Base-by-base conservation (phyloP, 306 rosid species). In the Cucurbita argyrosperma region DNA sequence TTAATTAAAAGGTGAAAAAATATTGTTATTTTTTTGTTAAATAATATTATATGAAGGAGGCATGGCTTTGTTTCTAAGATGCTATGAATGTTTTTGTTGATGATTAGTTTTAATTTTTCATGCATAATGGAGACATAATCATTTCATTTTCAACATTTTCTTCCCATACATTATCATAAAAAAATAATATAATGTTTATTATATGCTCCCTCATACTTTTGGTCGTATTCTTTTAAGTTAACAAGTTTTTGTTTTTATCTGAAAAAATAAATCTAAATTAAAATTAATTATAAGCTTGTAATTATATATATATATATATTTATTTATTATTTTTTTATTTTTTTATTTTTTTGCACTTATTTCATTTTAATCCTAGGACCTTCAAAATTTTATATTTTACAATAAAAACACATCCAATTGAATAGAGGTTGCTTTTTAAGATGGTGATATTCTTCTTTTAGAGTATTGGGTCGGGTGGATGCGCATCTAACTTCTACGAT, bases 51-150 rank as follows among this genome's bases (percentile, higher is more conserved):
- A 67, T 49, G 71, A 51, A 23, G 56, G 74, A 49, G 39, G 74
- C 74, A 69, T 69, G 74, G 23, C 23, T 49, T 69, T 47, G 58
- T 47, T 69, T 69, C 74, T 69, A 69, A 69, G 74, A 69, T 49
- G 74, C 13, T 49, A 69, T 69, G 56, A 69, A 69, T 69, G 74
- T 46, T 69, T 69, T 69, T 69, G 74, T 69, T 7, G 57, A 49
- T 69, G 71, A 69, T 69, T 69, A 49, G 74, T 69, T 69, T 69
- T 49, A 18, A 64, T 64, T 64, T 69, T 69, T 69, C 74, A 69
- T 69, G 74, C 74, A 69, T 69, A 47, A 69, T 69, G 74, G 74
- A 69, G 57, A 69, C 74, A 69, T 69, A 69, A 69, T 69, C 74
- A 69, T 69, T 69, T 69, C 74, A 47, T 46, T 30, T 26, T 69